Conservation (phyloP, 2,329 filamentous ascomycete genomes). For the Neonectria ditissima region DNA sequence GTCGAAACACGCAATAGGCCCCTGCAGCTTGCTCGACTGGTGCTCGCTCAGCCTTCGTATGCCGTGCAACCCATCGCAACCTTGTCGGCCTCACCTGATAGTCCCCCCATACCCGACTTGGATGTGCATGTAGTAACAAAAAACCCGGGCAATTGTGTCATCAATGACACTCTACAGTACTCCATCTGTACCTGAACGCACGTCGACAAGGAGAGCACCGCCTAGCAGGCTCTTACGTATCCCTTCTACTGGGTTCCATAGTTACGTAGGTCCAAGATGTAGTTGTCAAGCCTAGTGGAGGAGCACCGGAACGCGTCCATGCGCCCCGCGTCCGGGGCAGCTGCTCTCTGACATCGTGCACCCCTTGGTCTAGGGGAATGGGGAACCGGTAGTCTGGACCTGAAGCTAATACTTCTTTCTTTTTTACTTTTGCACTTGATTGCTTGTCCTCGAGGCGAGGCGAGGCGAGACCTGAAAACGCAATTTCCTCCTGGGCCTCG, state of each 20-base stretch:
- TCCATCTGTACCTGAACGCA: slow-evolving; percentile 6
- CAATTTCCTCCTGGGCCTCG: slow-evolving; percentile 34
- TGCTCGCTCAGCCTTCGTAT: slow-evolving; percentile 15
- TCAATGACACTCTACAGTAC: slow-evolving; percentile 36
- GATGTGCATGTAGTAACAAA: slow-evolving; percentile 21
- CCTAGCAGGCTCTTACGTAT: slow-evolving; percentile 41
- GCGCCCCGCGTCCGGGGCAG: slow-evolving; percentile 40
- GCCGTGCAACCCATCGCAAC: slow-evolving; percentile 37
- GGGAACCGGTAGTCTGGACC: slow-evolving; percentile 10
- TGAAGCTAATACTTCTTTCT: neutral
- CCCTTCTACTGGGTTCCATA: slow-evolving; percentile 12
- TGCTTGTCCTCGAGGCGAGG: slow-evolving; percentile 11
- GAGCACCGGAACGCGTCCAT: slow-evolving; percentile 23
- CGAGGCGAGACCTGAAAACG: slow-evolving; percentile 20
- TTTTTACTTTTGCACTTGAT: slow-evolving; percentile 3
- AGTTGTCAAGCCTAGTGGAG: slow-evolving; percentile 2
- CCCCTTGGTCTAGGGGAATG: slow-evolving; percentile 6
- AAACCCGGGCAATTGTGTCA: slow-evolving; percentile 40
- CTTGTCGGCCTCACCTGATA: slow-evolving; percentile 26
- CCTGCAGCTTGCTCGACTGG: slow-evolving; percentile 25
- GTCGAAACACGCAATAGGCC: slow-evolving; percentile 23
- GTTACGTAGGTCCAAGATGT: slow-evolving; percentile 3
- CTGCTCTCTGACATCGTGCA: slow-evolving; percentile 14
- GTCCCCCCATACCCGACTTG: slow-evolving; percentile 35
- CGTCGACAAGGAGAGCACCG: neutral